phyloP scores from a whole-genome alignment of 2,329 filamentous ascomycete species.

The Colletotrichum graminicola region DNA sequence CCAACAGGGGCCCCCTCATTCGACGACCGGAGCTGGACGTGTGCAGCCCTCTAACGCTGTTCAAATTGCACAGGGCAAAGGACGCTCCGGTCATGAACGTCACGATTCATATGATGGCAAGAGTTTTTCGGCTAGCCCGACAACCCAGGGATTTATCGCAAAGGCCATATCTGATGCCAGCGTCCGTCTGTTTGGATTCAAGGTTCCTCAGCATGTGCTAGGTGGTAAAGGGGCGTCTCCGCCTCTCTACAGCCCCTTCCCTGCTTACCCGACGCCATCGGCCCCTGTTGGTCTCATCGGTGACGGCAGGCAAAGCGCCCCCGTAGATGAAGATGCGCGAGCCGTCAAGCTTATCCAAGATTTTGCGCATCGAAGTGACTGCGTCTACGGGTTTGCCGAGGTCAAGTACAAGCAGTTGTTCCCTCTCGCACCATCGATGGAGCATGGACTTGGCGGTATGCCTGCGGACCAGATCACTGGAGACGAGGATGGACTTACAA shows the following conservation, averaged over 20 bases:
- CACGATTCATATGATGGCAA: conserved; percentile 82
- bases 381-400: conserved; percentile 97
- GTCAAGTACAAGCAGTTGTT: conserved; percentile 99
- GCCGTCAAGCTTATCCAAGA: conserved; percentile 89
- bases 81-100: conserved; percentile 76
- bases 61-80: conserved; percentile 77
- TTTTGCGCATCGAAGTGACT: conserved; percentile 91
- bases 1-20: conserved; percentile 78
- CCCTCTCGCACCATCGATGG: conserved; percentile 83
- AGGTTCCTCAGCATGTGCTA: conserved; percentile 72
- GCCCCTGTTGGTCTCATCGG: conserved; percentile 73
- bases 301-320: conserved; percentile 70
- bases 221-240: conserved; percentile 75
- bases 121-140: conserved; percentile 76
- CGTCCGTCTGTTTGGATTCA: conserved; percentile 77
- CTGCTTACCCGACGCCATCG: conserved; percentile 81
- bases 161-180: conserved; percentile 97
- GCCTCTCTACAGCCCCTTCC: conserved; percentile 85
- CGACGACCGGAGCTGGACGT: conserved; percentile 76
- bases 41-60: conserved; percentile 78
- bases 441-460: conserved; percentile 77
- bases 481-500: conserved; percentile 82
- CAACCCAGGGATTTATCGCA: conserved; percentile 89
- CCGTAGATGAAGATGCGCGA: conserved; percentile 82
- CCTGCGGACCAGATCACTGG: conserved; percentile 63